Base-by-base conservation (phyloP, 306 rosid species). In the Abrus precatorius region DNA sequence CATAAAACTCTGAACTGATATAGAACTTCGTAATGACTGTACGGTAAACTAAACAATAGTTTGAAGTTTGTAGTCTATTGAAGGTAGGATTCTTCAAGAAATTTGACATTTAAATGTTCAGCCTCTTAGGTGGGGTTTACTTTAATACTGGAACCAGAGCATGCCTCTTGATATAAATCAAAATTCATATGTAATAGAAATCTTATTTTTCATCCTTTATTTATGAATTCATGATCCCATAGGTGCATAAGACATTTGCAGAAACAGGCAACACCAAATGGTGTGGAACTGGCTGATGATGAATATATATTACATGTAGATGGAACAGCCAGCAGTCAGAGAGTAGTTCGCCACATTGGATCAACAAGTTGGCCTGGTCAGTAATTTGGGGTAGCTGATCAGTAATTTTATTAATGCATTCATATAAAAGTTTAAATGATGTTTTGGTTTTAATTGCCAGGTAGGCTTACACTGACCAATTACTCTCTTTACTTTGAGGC, bases 261-360 rank as follows among this genome's bases (percentile, higher is more conserved):
- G 83, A 93, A 89, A 60, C 99, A 88, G 77, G 77, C 88, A 62
- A 84, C 76, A 0, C 99, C 97, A 32, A 90, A 61, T 63, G 97
- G 98, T 12, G 90, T 84, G 78, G 94, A 89, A 79, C 85, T 96
- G 69, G 93, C 80, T 2, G 98, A 89, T 1, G 93, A 90, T 11
- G 97, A 96, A 87, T 90, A 84, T 77, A 88, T 96, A 82, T 77
- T 96, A 86, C 97, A 96, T 20, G 93, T 93, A 14, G 98, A 93
- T 52, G 99, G 99, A 84, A 96, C 97, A 66, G 96, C 97, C 63
- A 87, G 85, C 83, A 66, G 97, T 4, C 94, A 90, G 45, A 82
- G 99, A 90, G 99, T 96, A 32, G 78, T 93, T 71, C 97, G 97
- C 55, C 98, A 96, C 87, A 93, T 96, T 13, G 97, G 99, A 83